phyloP scores from a whole-genome alignment of 805 yeast species.

The Hanseniaspora thailandica region DNA sequence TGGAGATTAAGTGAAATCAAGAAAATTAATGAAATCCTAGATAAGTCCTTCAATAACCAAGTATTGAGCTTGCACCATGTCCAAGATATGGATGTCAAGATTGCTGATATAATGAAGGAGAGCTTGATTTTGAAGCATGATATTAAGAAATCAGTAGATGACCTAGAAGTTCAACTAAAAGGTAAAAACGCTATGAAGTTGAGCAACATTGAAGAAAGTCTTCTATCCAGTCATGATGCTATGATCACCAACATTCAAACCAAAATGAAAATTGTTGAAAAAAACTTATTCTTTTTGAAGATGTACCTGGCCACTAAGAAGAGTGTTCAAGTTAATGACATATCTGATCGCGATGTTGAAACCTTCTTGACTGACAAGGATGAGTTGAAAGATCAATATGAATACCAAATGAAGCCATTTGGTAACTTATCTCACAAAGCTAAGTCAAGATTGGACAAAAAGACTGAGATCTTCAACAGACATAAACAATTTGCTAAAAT shows the following conservation, averaged over 20 bases:
- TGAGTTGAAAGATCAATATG: neutral
- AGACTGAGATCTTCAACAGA: neutral
- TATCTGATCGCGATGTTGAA: neutral
- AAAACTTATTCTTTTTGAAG: neutral
- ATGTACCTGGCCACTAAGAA: neutral
- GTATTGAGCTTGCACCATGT: neutral
- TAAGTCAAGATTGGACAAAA: neutral
- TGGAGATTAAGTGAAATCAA: slow-evolving; percentile 29
- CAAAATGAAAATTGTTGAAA: neutral
- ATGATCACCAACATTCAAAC: neutral
- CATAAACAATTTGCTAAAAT: neutral
- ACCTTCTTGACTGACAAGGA: neutral
- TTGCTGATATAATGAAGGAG: neutral
- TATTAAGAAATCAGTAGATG: neutral
- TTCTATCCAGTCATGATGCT: neutral
- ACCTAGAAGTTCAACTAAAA: neutral
- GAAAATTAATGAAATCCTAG: neutral
- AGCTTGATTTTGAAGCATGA: neutral
- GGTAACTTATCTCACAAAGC: neutral
- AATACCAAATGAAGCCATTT: neutral
- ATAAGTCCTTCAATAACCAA: neutral
- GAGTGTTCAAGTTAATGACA: neutral
- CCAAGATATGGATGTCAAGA: neutral
- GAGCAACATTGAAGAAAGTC: slow-evolving; percentile 1
- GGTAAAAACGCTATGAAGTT: neutral